phyloP scores from a whole-genome alignment of 2,329 filamentous ascomycete genomes.

The Neonectria coccinea region DNA sequence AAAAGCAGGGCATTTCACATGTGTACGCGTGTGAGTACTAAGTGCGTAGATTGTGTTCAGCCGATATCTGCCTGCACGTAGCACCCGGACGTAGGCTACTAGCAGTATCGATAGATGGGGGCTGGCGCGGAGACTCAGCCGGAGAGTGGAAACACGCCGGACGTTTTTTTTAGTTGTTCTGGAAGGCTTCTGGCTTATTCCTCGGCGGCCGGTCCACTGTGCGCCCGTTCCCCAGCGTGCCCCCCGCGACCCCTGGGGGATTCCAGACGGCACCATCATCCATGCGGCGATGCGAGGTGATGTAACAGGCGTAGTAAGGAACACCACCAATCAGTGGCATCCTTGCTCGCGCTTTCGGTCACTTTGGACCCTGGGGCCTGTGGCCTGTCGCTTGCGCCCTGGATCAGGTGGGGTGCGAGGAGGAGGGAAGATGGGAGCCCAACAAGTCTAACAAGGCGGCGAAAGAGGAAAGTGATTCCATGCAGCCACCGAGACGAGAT shows the following conservation, averaged over 20 bases:
- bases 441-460: background rate
- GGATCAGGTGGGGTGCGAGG: conserved; percentile 4
- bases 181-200: conserved; percentile 41
- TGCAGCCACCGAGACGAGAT: background rate
- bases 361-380: background rate
- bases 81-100: no score
- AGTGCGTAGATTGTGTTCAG: background rate
- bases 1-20: conserved; percentile 11
- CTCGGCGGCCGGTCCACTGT: conserved; percentile 13
- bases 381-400: background rate
- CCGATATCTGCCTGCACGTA: background rate
- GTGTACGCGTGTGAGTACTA: no score
- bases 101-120: no score
- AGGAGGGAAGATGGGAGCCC: background rate
- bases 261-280: conserved; percentile 20
- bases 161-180: conserved; percentile 35
- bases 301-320: conserved; percentile 16
- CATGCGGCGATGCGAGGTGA: conserved; percentile 36
- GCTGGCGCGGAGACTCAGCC: background rate
- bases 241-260: conserved; percentile 16
- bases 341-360: conserved; percentile 24
- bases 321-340: conserved; percentile 27
- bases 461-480: conserved; percentile 1
- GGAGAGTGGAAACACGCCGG: conserved; percentile 29
- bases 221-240: conserved; percentile 21